Percentiles rank a stretch among this genome's conserved stretches.
Evolutionary conservation across 1,284 basidiomycete genomes (phyloP).

Genomic region (Melampsora larici-populina): DNA sequence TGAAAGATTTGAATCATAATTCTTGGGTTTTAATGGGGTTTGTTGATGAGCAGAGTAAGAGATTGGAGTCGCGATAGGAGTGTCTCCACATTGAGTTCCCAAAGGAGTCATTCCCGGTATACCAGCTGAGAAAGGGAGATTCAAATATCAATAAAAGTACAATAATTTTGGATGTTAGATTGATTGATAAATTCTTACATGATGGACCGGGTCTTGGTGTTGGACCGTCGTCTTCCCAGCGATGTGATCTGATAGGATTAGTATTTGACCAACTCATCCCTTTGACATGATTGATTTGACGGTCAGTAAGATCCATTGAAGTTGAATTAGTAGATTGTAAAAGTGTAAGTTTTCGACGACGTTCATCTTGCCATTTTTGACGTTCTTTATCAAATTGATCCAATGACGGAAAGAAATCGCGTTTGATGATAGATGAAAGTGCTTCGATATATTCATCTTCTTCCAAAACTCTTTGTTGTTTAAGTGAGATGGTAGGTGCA

Average conservation of each 20-base stretch:
- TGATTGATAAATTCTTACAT: background rate
- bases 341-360: constrained; percentile 67
- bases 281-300: constrained; percentile 1
- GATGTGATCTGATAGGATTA: constrained; percentile 3
- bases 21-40: background rate
- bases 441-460: constrained; percentile 93
- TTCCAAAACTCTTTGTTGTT: constrained; percentile 51
- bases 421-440: constrained; percentile 86
- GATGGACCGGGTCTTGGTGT: constrained; percentile 17
- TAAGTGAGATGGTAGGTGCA: constrained; percentile 44
- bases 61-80: background rate
- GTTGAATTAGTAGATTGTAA: constrained; percentile 70
- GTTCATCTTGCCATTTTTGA: constrained; percentile 73
- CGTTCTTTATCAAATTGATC: constrained; percentile 81
- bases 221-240: constrained; percentile 27
- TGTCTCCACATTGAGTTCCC: constrained; percentile 15
- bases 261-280: background rate
- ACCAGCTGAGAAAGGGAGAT: constrained; percentile 4
- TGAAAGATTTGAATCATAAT: constrained; percentile 61
- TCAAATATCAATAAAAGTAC: background rate
- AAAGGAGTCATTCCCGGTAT: constrained; percentile 35
- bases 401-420: constrained; percentile 94
- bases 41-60: background rate
- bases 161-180: background rate
- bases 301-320: constrained; percentile 62